Base-by-base conservation (phyloP, 2,329 filamentous ascomycete species). In the Pseudopithomyces chartarum region DNA sequence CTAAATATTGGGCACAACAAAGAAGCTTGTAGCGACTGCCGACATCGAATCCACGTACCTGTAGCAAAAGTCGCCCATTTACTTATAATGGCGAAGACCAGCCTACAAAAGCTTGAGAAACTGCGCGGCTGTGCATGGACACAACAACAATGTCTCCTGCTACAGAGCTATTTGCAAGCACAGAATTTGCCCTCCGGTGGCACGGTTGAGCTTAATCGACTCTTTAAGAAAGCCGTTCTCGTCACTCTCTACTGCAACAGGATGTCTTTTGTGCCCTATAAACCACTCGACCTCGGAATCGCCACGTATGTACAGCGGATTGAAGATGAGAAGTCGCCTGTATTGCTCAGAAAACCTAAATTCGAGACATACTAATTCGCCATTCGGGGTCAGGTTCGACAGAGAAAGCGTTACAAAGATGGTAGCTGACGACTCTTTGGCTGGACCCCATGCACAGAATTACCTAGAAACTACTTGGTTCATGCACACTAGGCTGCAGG, bases 261-360 rank as follows among this genome's bases (percentile, higher is more conserved):
- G 56, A 56, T 56, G 8, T 29, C 22, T 2, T 38, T 43, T 29
- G 48, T 50, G 7, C 62, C 62, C 6, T 50, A 60, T 34, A 48
- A 36, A 17, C 51, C 62, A 29, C 58, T 54, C n/a, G 64, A 62
- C 10, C 48, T 66, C 3, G 64, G 65, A 6, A 56, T 66, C 26
- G 52, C 60, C 2, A 63, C 58, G 23, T 42, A 33, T 8, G 48
- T 42, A 29, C 26, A 29, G 26, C 26, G 26, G 26, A 8, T 29
- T 29, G 26, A 29, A 7, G 26, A 49, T 10, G n/a, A 10, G 7
- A 20, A 20, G 17, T 4, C 2, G n/a, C 22, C 1, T 23, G 19
- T 11, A 43, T 2, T 12, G 6, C 17, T 19, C 17, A 15, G n/a
- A 10, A 40, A 19, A 3, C n/a, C 5, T 19, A 19, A 36, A 15